Conservation (phyloP, 106 monocot species). For the Cymbidium sinense region DNA sequence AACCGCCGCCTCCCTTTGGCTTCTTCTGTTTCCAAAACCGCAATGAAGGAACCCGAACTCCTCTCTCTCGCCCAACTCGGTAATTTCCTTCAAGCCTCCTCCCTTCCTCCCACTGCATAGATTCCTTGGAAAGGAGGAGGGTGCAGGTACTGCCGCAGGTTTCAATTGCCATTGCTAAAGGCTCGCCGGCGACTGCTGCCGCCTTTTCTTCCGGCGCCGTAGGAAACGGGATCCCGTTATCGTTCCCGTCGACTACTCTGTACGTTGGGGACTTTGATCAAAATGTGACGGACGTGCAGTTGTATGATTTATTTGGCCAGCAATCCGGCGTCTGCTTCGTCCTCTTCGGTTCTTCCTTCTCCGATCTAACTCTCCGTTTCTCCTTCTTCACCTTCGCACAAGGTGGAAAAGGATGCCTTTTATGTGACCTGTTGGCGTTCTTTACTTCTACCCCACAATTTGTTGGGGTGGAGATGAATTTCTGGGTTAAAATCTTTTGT, state of each 20-base stretch:
- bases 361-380: no score
- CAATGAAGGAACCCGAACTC: no score
- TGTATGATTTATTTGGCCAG: constrained; percentile 68
- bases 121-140: not conserved
- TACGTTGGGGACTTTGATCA: constrained; percentile 80
- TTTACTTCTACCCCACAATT: not conserved
- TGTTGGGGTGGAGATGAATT: not conserved
- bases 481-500: not conserved
- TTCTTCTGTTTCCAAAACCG: no score
- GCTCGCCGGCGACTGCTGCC: not conserved
- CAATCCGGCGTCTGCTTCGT: no score
- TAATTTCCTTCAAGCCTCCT: no score
- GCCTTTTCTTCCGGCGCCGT: not conserved
- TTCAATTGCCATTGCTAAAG: not conserved
- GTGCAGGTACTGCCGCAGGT: not conserved
- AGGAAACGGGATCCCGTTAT: constrained; percentile 3
- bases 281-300: constrained; percentile 68
- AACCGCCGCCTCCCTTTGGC: no score
- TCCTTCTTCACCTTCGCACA: not conserved
- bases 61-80: no score
- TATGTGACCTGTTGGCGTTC: not conserved
- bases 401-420: not conserved
- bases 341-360: no score
- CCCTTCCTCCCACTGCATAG: no score
- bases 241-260: constrained; percentile 33